phyloP scores from a whole-genome alignment of 768 basidiomycete species.

The Dentipellis fragilis region DNA sequence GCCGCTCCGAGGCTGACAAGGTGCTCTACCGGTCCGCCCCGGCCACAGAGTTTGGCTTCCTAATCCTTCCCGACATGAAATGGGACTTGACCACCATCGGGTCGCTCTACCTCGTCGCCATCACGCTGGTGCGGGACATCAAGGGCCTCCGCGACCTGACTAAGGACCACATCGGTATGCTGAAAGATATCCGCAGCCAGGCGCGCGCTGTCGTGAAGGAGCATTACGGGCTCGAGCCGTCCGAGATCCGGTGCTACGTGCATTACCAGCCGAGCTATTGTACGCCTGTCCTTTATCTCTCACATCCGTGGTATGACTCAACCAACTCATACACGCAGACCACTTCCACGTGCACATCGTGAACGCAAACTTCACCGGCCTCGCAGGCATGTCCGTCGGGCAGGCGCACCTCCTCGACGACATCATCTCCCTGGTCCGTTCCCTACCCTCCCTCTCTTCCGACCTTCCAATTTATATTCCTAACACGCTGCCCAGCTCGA shows the following conservation, averaged over 20 bases:
- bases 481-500: slow-evolving; percentile 43
- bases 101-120: slow-evolving; percentile 78
- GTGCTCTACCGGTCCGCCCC: slow-evolving; percentile 48
- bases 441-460: not conserved
- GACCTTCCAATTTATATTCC: not conserved
- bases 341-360: slow-evolving; percentile 94
- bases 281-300: slow-evolving; percentile 26
- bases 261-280: slow-evolving; percentile 98
- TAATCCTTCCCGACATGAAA: slow-evolving; percentile 93
- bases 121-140: slow-evolving; percentile 53
- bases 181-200: slow-evolving; percentile 53
- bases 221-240: slow-evolving; percentile 56
- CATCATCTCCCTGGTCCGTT: slow-evolving; percentile 72
- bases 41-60: slow-evolving; percentile 43
- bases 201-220: slow-evolving; percentile 42
- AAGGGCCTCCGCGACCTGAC: slow-evolving; percentile 71
- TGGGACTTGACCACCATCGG: slow-evolving; percentile 78
- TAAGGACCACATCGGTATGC: slow-evolving; percentile 49
- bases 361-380: slow-evolving; percentile 53
- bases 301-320: not conserved
- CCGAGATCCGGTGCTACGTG: slow-evolving; percentile 67
- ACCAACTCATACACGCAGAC: slow-evolving; percentile 36
- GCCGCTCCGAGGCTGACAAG: slow-evolving; percentile 64
- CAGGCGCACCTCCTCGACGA: slow-evolving; percentile 93
- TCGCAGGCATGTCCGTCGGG: slow-evolving; percentile 69